Percentiles rank a stretch among this genome's conserved stretches.
phyloP scores from a whole-genome alignment of 148 eudicot genomes.

The Gaultheria prostrata region DNA sequence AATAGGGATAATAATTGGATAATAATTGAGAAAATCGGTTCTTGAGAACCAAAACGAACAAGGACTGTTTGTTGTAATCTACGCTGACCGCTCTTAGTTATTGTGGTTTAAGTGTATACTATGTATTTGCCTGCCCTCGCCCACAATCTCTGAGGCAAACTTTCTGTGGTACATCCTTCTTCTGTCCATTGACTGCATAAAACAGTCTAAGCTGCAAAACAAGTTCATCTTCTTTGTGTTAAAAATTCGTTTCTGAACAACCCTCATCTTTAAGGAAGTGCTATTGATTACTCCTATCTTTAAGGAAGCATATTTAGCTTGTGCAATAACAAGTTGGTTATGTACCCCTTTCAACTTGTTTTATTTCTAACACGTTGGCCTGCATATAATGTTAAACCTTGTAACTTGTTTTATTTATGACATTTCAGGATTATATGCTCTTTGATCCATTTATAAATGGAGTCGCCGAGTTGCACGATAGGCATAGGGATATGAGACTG shows the following conservation, averaged over 20 bases:
- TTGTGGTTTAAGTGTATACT: not conserved
- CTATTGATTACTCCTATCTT: not conserved
- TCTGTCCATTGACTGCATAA: not conserved
- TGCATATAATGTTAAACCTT: not conserved
- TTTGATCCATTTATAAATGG: conserved; percentile 67
- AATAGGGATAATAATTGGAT: no score
- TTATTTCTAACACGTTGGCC: not conserved
- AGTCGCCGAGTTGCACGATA: conserved; percentile 75
- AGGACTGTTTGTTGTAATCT: not conserved
- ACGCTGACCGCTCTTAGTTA: not conserved
- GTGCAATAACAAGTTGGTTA: not conserved
- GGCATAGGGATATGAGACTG: conserved; percentile 94
- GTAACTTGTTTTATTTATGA: conserved; percentile 7
- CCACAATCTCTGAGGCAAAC: not conserved
- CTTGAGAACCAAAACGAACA: no score
- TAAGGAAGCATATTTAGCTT: not conserved
- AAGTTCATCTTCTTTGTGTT: not conserved
- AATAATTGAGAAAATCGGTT: no score
- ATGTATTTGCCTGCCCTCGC: not conserved
- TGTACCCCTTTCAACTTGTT: not conserved
- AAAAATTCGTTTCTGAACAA: not conserved
- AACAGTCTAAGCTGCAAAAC: conserved; percentile 5
- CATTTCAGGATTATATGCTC: conserved; percentile 59
- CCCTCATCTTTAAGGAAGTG: not conserved
- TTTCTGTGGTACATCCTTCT: not conserved